Evolutionary conservation across 2,329 filamentous ascomycete genomes (phyloP).

Genomic region (Colletotrichum navitas): DNA sequence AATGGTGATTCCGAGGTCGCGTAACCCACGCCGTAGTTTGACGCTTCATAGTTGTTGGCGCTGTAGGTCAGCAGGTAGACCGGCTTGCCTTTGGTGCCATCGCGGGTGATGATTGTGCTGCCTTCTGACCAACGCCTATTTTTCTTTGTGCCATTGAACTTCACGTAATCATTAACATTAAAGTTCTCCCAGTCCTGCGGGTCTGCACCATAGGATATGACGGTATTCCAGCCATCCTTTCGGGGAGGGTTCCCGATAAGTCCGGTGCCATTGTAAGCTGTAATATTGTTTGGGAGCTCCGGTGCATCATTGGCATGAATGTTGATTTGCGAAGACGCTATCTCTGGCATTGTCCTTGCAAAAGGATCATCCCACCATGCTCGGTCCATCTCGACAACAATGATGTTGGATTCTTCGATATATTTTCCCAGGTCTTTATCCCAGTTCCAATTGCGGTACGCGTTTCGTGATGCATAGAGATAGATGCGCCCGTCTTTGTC

Average conservation of each 20-base stretch:
- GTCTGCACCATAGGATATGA: conserved; percentile 53
- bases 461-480: conserved; percentile 52
- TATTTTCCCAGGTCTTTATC: conserved; percentile 51
- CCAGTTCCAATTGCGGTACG: conserved; percentile 55
- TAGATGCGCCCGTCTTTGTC: conserved; percentile 42
- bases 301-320: conserved; percentile 48
- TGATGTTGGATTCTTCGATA: conserved; percentile 55
- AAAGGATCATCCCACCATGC: conserved; percentile 53
- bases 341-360: conserved; percentile 52
- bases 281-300: conserved; percentile 48
- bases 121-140: conserved; percentile 54
- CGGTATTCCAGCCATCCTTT: conserved; percentile 54
- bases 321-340: conserved; percentile 48
- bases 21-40: conserved; percentile 54
- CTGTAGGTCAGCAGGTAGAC: conserved; percentile 51
- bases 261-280: conserved; percentile 52
- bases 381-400: conserved; percentile 52
- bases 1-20: conserved; percentile 50
- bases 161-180: conserved; percentile 51
- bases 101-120: conserved; percentile 49
- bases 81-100: conserved; percentile 44
- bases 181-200: conserved; percentile 54
- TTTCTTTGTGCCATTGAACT: conserved; percentile 52
- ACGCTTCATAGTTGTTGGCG: conserved; percentile 53
- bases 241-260: conserved; percentile 51